Conservation (phyloP, 2,329 filamentous ascomycete genomes). For the Diaporthe citriasiana region DNA sequence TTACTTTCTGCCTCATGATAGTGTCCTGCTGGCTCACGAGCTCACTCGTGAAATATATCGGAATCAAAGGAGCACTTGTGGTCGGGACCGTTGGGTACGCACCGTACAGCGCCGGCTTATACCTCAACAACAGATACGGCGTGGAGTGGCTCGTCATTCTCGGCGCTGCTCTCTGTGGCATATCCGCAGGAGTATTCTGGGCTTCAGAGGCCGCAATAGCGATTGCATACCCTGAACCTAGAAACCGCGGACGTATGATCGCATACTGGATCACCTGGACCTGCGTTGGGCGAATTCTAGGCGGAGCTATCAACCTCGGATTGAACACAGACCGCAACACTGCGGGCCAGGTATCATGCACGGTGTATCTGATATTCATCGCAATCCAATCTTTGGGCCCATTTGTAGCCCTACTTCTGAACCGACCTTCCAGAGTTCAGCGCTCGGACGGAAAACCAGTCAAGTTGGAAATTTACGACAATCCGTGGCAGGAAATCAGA, state of each 20-base stretch:
- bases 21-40: slow-evolving; percentile 19
- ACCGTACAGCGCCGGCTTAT: slow-evolving; percentile 78
- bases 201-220: slow-evolving; percentile 81
- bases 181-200: slow-evolving; percentile 82
- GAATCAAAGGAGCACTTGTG: slow-evolving; percentile 17
- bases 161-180: slow-evolving; percentile 77
- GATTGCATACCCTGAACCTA: slow-evolving; percentile 78
- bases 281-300: slow-evolving; percentile 37
- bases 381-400: slow-evolving; percentile 44
- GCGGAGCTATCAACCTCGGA: slow-evolving; percentile 41
- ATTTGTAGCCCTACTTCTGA: slow-evolving; percentile 13
- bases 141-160: slow-evolving; percentile 78
- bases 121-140: slow-evolving; percentile 79
- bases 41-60: neutral
- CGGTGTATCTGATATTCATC: slow-evolving; percentile 48
- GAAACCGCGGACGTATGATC: slow-evolving; percentile 74
- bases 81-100: slow-evolving; percentile 70
- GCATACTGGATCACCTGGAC: slow-evolving; percentile 74
- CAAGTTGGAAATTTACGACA: neutral
- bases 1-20: slow-evolving; percentile 50
- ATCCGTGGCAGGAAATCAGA: slow-evolving; percentile 11
- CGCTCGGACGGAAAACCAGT: slow-evolving; percentile 7
- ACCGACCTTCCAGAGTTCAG: slow-evolving; percentile 8
- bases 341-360: slow-evolving; percentile 27
- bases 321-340: slow-evolving; percentile 37